Conservation (phyloP, 805 yeast genomes). For the Yarrowia keelungensis region DNA sequence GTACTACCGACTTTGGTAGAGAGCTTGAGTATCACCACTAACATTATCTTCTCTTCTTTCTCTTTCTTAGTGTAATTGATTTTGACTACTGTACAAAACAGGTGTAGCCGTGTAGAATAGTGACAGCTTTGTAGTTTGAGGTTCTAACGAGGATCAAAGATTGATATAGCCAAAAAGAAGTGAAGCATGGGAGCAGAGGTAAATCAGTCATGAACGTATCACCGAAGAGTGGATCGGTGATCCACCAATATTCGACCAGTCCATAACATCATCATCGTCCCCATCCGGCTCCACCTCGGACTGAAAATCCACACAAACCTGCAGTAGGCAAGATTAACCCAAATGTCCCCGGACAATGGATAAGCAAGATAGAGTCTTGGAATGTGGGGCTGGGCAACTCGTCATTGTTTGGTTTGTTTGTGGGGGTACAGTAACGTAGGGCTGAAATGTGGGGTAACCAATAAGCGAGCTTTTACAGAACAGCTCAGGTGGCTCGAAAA, state of each 20-base stretch:
- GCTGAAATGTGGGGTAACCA: slow-evolving; percentile 1
- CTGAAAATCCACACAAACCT: neutral
- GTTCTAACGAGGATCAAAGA: too few relatives aligned
- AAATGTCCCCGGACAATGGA: neutral
- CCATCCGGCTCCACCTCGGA: neutral
- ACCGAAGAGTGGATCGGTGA: too few relatives aligned
- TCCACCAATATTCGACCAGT: too few relatives aligned
- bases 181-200: too few relatives aligned
- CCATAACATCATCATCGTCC: too few relatives aligned
- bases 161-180: too few relatives aligned
- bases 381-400: neutral
- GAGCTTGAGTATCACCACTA: neutral
- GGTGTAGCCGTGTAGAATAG: too few relatives aligned
- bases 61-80: neutral
- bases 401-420: neutral
- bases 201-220: too few relatives aligned
- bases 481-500: too few relatives aligned
- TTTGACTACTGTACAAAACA: neutral
- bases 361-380: slow-evolving; percentile 8
- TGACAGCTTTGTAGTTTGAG: too few relatives aligned
- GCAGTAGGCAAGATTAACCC: slow-evolving; percentile 3
- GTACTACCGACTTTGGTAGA: slow-evolving; percentile 25
- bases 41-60: neutral
- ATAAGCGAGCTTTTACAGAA: too few relatives aligned
- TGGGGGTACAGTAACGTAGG: neutral